Conservation (phyloP, 1,284 basidiomycete species). For the Cutaneotrichosporon mucoides region DNA sequence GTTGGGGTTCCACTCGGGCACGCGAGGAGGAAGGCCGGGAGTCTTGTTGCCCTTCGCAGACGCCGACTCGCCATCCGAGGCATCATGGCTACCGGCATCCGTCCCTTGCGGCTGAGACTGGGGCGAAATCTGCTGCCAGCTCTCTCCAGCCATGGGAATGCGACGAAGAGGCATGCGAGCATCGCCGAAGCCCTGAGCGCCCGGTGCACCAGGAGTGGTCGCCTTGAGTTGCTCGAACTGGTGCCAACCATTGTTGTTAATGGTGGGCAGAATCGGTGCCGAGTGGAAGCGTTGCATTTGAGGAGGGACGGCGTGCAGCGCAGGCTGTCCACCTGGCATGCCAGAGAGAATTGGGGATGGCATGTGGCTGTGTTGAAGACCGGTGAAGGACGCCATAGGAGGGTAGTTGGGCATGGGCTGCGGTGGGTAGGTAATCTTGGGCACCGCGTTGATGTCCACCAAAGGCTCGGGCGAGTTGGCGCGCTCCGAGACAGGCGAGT, state of each 20-base stretch:
- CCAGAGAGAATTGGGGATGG: constrained; percentile 6
- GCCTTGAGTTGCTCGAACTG: constrained; percentile 17
- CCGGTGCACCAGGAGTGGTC: constrained; percentile 5
- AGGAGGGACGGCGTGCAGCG: constrained; percentile 37
- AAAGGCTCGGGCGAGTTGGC: constrained; percentile 15
- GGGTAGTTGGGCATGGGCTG: constrained; percentile 17
- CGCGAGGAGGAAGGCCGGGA: not conserved
- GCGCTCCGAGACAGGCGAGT: constrained; percentile 13
- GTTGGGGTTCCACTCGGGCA: not conserved
- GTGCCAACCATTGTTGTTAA: constrained; percentile 22
- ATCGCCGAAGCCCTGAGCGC: not conserved
- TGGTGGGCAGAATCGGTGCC: constrained; percentile 34
- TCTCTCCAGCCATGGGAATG: constrained; percentile 1
- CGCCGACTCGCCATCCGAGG: constrained; percentile 5
- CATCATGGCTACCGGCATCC: constrained; percentile 18
- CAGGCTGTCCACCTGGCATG: not conserved
- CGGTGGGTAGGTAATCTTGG: constrained; percentile 22
- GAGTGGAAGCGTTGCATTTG: constrained; percentile 41
- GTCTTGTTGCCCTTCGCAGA: constrained; percentile 4
- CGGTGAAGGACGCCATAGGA: not conserved
- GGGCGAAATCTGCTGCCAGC: not conserved
- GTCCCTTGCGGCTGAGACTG: constrained; percentile 24
- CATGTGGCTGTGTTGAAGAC: constrained; percentile 11
- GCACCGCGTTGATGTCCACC: constrained; percentile 33
- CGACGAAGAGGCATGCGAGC: constrained; percentile 16